Evolutionary conservation across 2,329 filamentous ascomycete species (phyloP), one percentile per base, ranked within the genome.

Genomic region (Fusarium euwallaceae): DNA sequence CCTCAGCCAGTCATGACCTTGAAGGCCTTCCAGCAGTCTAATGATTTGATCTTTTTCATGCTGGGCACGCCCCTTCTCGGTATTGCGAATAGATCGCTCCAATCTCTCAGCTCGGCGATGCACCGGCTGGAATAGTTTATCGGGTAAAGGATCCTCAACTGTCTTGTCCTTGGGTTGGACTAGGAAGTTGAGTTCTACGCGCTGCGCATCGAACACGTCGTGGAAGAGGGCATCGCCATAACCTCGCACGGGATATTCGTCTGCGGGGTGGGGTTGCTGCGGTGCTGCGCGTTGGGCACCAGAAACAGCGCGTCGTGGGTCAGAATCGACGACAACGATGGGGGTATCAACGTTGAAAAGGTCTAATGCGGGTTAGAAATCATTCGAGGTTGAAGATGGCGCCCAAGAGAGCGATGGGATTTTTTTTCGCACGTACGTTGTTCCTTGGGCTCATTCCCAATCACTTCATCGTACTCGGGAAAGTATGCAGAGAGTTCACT

Each of bases 401-500:
- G 32, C 37, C 22, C 22, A 68, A 48, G 20, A 48, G 67, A 73
- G 65, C 66, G 75, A 77, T 72, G 71, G 64, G 66, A 3, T 27
- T 69, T 75, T 74, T 77, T 75, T 56, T 32, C 66, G 56, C 24
- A 87, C 90, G 82, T 88, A 95, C 95, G 92, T 77, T 92, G 87
- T 83, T 95, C 92, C 78, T 93, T 93, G 43, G 92, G 90, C 73
- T 94, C 92, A 80, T 97, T 94, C 72, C 94, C 95, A 84, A 98
- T 95, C 76, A 98, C 90, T 81, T 97, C 94, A 83, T 98, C 95
- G 83, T 98, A 98, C 80, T 97, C 95, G 62, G 94, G 92, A 80
- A 98, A 98, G 84, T 98, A 98, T 58, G 91, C 90, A 41, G 95
- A 92, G 71, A 98, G 88, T 80, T 98, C 95, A 84, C 95, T 98